phyloP scores from a whole-genome alignment of 169 alveolate species.

The Plasmodium gonderi region DNA sequence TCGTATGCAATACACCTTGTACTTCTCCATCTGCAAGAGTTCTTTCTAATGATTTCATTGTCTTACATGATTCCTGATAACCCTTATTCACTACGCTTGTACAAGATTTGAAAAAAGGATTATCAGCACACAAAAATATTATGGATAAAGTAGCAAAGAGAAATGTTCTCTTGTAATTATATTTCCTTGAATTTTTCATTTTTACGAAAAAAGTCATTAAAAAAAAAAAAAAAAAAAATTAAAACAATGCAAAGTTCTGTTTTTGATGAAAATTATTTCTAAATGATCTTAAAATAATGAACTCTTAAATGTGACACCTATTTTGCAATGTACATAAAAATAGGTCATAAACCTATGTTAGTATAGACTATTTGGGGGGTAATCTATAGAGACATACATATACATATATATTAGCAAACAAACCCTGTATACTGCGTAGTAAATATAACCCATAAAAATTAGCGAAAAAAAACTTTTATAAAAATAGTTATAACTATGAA shows the following conservation, averaged over 20 bases:
- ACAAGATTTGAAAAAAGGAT: neutral
- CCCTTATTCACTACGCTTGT: neutral
- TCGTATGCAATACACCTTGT: conserved; percentile 2
- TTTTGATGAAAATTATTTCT: too few relatives aligned
- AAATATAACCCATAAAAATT: too few relatives aligned
- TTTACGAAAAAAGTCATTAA: neutral
- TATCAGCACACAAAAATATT: neutral
- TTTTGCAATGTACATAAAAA: too few relatives aligned
- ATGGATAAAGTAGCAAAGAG: neutral
- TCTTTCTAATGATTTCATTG: neutral
- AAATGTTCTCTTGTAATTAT: neutral
- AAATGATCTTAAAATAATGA: too few relatives aligned
- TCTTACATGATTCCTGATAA: neutral
- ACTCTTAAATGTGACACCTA: too few relatives aligned
- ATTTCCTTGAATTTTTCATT: conserved; percentile 4
- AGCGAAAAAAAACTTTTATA: too few relatives aligned
- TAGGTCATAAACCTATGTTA: too few relatives aligned
- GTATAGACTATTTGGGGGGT: too few relatives aligned
- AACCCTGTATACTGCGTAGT: too few relatives aligned
- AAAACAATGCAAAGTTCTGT: too few relatives aligned
- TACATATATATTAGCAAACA: too few relatives aligned
- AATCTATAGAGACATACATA: too few relatives aligned
- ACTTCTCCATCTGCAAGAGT: neutral
- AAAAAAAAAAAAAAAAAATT: neutral
- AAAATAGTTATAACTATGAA: neutral